These are phyloP conservation scores for Neurospora sublineolata DNA, from an alignment of 495 filamentous ascomycete species.

Conservation along the genomic window DNA sequence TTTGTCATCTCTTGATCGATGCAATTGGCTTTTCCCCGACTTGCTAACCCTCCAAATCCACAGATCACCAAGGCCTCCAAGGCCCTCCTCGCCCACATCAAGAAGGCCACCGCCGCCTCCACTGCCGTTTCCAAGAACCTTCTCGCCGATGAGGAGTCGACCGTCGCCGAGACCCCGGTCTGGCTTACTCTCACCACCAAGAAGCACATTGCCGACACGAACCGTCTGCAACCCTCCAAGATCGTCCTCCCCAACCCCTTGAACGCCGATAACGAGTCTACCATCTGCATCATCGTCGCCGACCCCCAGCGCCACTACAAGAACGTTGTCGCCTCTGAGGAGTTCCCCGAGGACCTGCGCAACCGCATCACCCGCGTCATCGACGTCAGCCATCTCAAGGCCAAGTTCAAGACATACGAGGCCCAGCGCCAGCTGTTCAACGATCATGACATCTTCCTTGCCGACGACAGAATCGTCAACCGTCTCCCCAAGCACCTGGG, in stretches of 20 bases:
- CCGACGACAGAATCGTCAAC: constrained; percentile 70
- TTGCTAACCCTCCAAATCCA: background rate
- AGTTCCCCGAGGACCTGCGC: constrained; percentile 62
- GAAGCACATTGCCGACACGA: constrained; percentile 44
- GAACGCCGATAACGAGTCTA: constrained; percentile 44
- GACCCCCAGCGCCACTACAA: constrained; percentile 84
- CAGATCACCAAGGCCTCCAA: constrained; percentile 69
- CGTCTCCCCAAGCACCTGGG: constrained; percentile 67
- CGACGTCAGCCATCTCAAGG: constrained; percentile 67
- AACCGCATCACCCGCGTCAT: constrained; percentile 71
- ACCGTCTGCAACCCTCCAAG: constrained; percentile 55
- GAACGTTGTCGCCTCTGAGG: constrained; percentile 62
- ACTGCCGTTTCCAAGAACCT: constrained; percentile 58
- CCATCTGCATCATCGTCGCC: constrained; percentile 60
- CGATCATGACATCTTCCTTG: constrained; percentile 80
- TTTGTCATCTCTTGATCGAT: constrained; percentile 10
- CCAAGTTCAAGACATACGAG: constrained; percentile 81
- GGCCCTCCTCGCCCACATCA: constrained; percentile 72
- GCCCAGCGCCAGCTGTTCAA: constrained; percentile 67
- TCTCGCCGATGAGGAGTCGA: constrained; percentile 49
- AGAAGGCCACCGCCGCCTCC: constrained; percentile 47
- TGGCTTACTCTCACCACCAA: constrained; percentile 87
- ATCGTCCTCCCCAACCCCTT: constrained; percentile 57
- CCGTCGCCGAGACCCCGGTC: constrained; percentile 42
- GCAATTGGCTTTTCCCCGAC: background rate